These are phyloP conservation scores for Cadophora gregata DNA, from an alignment of 2,329 filamentous ascomycete genomes.

Conservation along the genomic window DNA sequence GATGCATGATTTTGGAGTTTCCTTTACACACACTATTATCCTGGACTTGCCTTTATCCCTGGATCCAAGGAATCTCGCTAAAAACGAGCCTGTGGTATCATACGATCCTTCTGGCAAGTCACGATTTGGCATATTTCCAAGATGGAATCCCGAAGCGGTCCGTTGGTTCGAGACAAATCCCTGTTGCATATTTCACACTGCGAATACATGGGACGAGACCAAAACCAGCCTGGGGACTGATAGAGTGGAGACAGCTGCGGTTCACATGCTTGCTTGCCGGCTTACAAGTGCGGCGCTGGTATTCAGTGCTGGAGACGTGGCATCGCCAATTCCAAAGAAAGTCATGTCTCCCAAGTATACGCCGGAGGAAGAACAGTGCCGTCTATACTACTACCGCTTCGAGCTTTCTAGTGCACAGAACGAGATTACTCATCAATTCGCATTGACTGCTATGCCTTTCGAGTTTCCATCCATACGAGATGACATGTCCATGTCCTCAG, in stretches of 20 bases:
- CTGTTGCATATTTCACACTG: constrained; percentile 75
- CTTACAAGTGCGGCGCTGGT: constrained; percentile 69
- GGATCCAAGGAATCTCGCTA: constrained; percentile 65
- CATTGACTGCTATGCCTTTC: constrained; percentile 67
- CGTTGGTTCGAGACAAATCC: constrained; percentile 72
- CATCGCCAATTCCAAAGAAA: constrained; percentile 53
- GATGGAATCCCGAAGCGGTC: constrained; percentile 60
- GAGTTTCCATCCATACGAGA: constrained; percentile 70
- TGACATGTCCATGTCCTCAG: constrained; percentile 59
- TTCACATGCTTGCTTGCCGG: constrained; percentile 71
- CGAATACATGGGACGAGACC: constrained; percentile 69
- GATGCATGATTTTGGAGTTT: constrained; percentile 80
- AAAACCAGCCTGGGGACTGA: constrained; percentile 33
- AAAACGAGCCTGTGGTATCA: constrained; percentile 60
- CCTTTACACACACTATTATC: constrained; percentile 65
- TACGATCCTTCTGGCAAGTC: constrained; percentile 64
- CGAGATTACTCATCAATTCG: constrained; percentile 65
- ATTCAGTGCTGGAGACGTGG: constrained; percentile 68
- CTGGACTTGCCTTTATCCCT: constrained; percentile 72
- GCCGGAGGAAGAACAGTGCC: constrained; percentile 67
- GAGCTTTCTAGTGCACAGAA: constrained; percentile 47
- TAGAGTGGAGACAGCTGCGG: constrained; percentile 47
- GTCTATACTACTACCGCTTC: constrained; percentile 73
- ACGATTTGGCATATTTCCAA: constrained; percentile 72
- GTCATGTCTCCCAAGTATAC: constrained; percentile 32